These are phyloP conservation scores for Wallacemonas sp. DNA, from an alignment of 208 protist species.

Conservation along the genomic window DNA sequence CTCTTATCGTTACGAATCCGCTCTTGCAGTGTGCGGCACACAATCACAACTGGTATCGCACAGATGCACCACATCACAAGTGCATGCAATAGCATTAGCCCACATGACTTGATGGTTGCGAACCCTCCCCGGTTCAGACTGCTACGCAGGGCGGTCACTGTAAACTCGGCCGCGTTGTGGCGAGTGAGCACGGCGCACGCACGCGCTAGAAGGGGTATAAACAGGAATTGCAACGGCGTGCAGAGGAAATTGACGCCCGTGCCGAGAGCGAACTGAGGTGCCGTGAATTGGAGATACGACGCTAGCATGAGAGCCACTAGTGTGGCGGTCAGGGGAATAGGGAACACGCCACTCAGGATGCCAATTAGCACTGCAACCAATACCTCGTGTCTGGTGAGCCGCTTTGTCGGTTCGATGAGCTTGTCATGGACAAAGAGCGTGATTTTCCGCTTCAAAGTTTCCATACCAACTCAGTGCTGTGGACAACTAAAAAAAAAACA, in stretches of 20 bases:
- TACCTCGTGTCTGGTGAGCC: conserved; percentile 28
- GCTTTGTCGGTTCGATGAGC: conserved; percentile 31
- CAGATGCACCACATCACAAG: conserved; percentile 37
- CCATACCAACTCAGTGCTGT: background rate
- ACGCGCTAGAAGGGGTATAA: conserved; percentile 41
- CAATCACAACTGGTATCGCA: conserved; percentile 15
- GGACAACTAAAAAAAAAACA: too few relatives aligned
- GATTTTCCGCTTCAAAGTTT: background rate
- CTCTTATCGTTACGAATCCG: background rate
- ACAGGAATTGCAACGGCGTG: conserved; percentile 47
- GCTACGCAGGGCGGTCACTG: conserved; percentile 22
- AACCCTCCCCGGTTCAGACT: conserved; percentile 25
- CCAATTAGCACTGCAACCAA: conserved; percentile 33
- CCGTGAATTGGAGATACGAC: conserved; percentile 16
- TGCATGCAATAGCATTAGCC: conserved; percentile 36
- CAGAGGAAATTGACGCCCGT: conserved; percentile 44
- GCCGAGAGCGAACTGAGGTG: conserved; percentile 32
- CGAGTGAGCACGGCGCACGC: conserved; percentile 7
- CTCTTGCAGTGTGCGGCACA: background rate
- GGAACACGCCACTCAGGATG: conserved; percentile 55
- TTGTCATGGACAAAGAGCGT: conserved; percentile 13
- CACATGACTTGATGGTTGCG: conserved; percentile 29
- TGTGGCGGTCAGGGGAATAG: conserved; percentile 50
- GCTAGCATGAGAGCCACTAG: conserved; percentile 31
- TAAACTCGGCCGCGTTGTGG: conserved; percentile 30